phyloP scores from a whole-genome alignment of 306 rosid species.

The Morella rubra region DNA sequence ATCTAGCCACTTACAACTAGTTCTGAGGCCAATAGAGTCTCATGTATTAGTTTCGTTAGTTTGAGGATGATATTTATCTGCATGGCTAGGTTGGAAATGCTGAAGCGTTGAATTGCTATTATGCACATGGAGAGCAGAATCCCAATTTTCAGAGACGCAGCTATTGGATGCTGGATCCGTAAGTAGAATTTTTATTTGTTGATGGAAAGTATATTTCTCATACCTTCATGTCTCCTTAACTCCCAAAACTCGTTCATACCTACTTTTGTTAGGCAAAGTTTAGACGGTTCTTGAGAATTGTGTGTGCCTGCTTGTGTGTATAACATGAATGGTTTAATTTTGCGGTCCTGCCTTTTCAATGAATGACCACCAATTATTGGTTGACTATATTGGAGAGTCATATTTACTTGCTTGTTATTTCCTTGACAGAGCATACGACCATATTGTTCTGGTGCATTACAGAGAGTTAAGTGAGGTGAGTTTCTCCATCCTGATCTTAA shows the following conservation, averaged over 20 bases:
- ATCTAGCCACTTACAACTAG: neutral
- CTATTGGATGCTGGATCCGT: conserved; percentile 97
- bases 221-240: conserved; percentile 15
- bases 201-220: conserved; percentile 17
- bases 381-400: conserved; percentile 10
- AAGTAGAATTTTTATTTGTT: conserved; percentile 44
- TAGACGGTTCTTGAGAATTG: neutral
- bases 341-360: neutral
- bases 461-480: conserved; percentile 83
- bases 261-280: conserved; percentile 9
- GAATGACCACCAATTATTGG: neutral
- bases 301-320: neutral
- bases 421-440: conserved; percentile 78
- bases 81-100: conserved; percentile 80
- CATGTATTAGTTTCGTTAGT: conserved; percentile 22
- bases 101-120: conserved; percentile 87
- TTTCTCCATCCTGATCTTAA: conserved; percentile 29
- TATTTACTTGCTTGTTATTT: conserved; percentile 28
- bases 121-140: conserved; percentile 93
- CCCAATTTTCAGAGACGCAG: conserved; percentile 89
- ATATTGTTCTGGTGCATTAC: conserved; percentile 94
- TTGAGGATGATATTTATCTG: conserved; percentile 28
- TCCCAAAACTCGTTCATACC: neutral
- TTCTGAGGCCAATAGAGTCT: conserved; percentile 20
- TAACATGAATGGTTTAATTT: neutral